Conservation (phyloP, 2,329 filamentous ascomycete species). For the Escovopsis sp. region DNA sequence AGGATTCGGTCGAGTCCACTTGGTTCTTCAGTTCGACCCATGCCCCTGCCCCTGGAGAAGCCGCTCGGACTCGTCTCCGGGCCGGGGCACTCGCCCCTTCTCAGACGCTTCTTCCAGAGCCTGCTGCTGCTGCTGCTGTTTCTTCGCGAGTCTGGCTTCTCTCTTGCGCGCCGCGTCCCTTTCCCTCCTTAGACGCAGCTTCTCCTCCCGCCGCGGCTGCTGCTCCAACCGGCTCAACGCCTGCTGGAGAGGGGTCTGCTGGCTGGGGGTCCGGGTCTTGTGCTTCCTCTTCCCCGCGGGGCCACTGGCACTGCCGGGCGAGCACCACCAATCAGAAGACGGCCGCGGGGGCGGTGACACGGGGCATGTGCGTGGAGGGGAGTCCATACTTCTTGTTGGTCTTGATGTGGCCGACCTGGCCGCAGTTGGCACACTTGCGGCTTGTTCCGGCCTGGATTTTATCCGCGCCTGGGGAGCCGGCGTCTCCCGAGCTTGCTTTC, state of each 20-base stretch:
- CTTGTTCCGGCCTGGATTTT: conserved; percentile 52
- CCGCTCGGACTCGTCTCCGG: conserved; percentile 8
- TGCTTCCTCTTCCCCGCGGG: conserved; percentile 6
- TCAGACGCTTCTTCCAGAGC: conserved; percentile 8
- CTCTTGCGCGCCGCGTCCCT: conserved; percentile 3
- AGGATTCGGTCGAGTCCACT: no score
- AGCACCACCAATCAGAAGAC: conserved; percentile 21
- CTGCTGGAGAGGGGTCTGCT: conserved; percentile 6
- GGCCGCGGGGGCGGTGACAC: conserved; percentile 14
- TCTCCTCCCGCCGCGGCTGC: conserved; percentile 5
- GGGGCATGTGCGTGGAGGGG: conserved; percentile 9
- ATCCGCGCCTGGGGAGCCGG: conserved; percentile 33
- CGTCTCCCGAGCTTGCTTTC: conserved; percentile 27
- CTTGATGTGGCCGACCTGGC: conserved; percentile 93
- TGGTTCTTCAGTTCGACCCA: no score
- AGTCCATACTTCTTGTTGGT: conserved; percentile 85
- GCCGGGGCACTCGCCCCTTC: conserved; percentile 5
- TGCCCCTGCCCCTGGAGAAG: conserved; percentile 9
- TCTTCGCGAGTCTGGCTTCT: conserved; percentile 5
- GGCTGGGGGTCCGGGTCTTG: not conserved
- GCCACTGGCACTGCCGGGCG: conserved; percentile 6
- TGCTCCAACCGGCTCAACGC: conserved; percentile 12
- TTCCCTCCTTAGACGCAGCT: conserved; percentile 4
- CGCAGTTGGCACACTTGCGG: conserved; percentile 94
- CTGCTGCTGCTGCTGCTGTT: conserved; percentile 1